Conservation (phyloP, 2,329 filamentous ascomycete species). For the Fonsecaea multimorphosa region DNA sequence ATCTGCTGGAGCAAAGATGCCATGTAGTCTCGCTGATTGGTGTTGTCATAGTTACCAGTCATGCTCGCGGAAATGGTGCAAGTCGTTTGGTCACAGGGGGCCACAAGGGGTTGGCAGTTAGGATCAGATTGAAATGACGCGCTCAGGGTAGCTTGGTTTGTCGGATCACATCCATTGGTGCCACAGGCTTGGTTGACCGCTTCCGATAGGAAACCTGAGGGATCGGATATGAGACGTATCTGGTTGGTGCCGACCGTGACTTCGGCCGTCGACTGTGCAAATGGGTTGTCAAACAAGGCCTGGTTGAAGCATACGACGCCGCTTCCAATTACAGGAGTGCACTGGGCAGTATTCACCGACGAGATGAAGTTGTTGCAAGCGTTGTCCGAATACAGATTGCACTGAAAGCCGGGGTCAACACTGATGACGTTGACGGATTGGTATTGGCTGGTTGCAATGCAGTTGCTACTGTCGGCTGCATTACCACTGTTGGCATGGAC, state of each 20-base stretch:
- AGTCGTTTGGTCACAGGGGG: too few species aligned
- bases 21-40: too few species aligned
- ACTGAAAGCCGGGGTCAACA: conserved; percentile 17
- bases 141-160: too few species aligned
- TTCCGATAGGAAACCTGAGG: too few species aligned
- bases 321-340: conserved; percentile 1
- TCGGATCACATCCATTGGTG: too few species aligned
- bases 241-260: conserved; percentile 2
- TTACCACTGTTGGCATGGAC: conserved; percentile 2
- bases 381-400: conserved; percentile 6
- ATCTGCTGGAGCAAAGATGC: too few species aligned
- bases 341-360: neutral
- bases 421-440: conserved; percentile 17
- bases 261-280: conserved; percentile 4
- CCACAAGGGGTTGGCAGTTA: too few species aligned
- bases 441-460: conserved; percentile 5
- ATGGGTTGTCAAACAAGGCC: conserved; percentile 12
- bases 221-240: too few species aligned
- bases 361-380: conserved; percentile 9
- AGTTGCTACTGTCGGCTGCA: conserved; percentile 2
- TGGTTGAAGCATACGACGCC: conserved; percentile 19
- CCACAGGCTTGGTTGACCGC: too few species aligned
- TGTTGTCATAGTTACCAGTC: too few species aligned
- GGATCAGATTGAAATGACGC: too few species aligned
- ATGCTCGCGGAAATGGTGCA: too few species aligned